Evolutionary conservation across 352 stramenopile species (phyloP).

Genomic region (Phytopythium oedochilum): DNA sequence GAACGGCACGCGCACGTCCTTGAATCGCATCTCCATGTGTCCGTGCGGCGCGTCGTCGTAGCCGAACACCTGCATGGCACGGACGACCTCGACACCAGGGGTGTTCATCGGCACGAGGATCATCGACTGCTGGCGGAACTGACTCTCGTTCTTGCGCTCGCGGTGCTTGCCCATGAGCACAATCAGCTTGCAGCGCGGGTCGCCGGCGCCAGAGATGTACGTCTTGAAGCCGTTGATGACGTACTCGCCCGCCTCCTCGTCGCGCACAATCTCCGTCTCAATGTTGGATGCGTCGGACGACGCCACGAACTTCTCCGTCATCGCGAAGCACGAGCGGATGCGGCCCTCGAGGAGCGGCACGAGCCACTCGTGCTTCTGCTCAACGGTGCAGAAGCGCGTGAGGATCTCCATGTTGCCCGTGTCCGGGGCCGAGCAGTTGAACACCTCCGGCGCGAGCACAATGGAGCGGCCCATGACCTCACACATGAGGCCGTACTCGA

Average conservation of each 20-base stretch:
- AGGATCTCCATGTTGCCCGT: slow-evolving; percentile 99
- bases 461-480: slow-evolving; percentile 93
- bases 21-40: slow-evolving; percentile 96
- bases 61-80: slow-evolving; percentile 91
- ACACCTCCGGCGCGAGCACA: slow-evolving; percentile 91
- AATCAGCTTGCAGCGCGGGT: slow-evolving; percentile 93
- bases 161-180: slow-evolving; percentile 78
- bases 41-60: slow-evolving; percentile 96
- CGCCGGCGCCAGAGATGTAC: slow-evolving; percentile 95
- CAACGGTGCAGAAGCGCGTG: slow-evolving; percentile 88
- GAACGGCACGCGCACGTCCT: slow-evolving; percentile 91
- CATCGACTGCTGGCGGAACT: slow-evolving; percentile 85
- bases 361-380: slow-evolving; percentile 93
- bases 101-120: slow-evolving; percentile 90
- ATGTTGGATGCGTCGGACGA: slow-evolving; percentile 97
- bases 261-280: slow-evolving; percentile 66
- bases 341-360: slow-evolving; percentile 89
- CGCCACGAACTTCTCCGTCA: slow-evolving; percentile 96
- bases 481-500: slow-evolving; percentile 95
- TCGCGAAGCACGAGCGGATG: slow-evolving; percentile 95
- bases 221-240: slow-evolving; percentile 95
- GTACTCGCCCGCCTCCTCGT: slow-evolving; percentile 77
- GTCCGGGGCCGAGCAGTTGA: slow-evolving; percentile 96
- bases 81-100: slow-evolving; percentile 89
- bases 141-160: slow-evolving; percentile 19